phyloP scores from a whole-genome alignment of 306 rosid species.

The Trichosanthes cucumerina region DNA sequence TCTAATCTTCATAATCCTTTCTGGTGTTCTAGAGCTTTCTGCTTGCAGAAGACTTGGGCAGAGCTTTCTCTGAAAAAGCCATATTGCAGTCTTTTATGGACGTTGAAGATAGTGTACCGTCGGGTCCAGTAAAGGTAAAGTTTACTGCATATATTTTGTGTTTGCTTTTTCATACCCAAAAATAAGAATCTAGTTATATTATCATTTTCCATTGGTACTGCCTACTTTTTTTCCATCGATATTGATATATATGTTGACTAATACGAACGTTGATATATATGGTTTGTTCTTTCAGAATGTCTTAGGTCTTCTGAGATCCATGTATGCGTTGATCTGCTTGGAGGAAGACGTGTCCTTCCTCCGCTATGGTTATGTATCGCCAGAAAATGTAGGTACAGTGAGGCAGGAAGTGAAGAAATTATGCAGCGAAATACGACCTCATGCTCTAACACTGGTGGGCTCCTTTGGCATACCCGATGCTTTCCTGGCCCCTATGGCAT shows the following conservation, averaged over 20 bases:
- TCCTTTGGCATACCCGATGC: slow-evolving; percentile 95
- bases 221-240: neutral
- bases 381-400: slow-evolving; percentile 41
- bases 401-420: slow-evolving; percentile 71
- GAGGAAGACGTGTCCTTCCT: slow-evolving; percentile 81
- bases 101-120: slow-evolving; percentile 45
- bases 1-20: slow-evolving; percentile 10
- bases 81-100: slow-evolving; percentile 46
- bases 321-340: slow-evolving; percentile 64
- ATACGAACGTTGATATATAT: neutral
- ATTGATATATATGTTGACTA: neutral
- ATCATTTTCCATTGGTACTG: neutral
- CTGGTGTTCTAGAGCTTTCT: slow-evolving; percentile 53
- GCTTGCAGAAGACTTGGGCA: slow-evolving; percentile 74
- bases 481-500: slow-evolving; percentile 78
- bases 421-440: slow-evolving; percentile 62
- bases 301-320: slow-evolving; percentile 50
- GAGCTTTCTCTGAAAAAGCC: slow-evolving; percentile 75
- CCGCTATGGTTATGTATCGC: slow-evolving; percentile 62
- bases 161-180: neutral
- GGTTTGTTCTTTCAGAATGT: slow-evolving; percentile 35
- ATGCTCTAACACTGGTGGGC: slow-evolving; percentile 76
- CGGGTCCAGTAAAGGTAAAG: slow-evolving; percentile 59
- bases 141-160: neutral
- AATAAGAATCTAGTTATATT: neutral